Evolutionary conservation across 2,329 filamentous ascomycete genomes (phyloP), one percentile per base, ranked within the genome.

Genomic region (Apiospora rasikravindrae): DNA sequence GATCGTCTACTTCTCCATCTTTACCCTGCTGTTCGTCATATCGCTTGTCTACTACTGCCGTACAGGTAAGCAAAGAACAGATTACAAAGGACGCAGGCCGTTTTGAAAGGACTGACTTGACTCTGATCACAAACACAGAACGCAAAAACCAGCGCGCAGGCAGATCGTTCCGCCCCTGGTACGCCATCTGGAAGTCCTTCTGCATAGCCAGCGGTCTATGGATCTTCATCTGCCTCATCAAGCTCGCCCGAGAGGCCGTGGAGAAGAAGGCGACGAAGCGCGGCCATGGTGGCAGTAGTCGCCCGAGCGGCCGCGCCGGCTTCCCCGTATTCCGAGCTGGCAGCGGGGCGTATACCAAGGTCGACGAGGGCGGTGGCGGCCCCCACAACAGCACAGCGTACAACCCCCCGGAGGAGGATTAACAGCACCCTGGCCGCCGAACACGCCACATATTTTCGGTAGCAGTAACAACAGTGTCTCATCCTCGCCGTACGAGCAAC

Each of bases 121-220:
- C 11, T 11, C 2, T 40, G 22, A 26, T 22, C 16, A 69, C 70
- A 11, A 0, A 51, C 3, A 8, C 37, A 76, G 75, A 75, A 72
- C 72, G 66, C 29, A 66, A 71, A 26, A 61, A 72, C 26, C 69
- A 61, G 37, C 47, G 16, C 53, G 49, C 40, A 10, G 73, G 73
- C 29, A 64, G 40, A 29, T 40, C 64, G 8, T 71, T 72, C 42
- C 74, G 75, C 37, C 29, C 26, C 7, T 69, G 70, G 7, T 67
- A 73, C 51, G 69, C 71, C 44, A 22, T 75, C 26, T 76, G 73
- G 75, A 75, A 75, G 66, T 73, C 75, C 26, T 73, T 73, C 29
- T 74, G 71, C 64, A 45, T 70, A 1, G 72, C 73, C 5, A 74
- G 72, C 10, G 73, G 73, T 14, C 42, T 76, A 49, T 73, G 71